phyloP scores from a whole-genome alignment of 1,284 basidiomycete genomes.

The Puccinia horiana region DNA sequence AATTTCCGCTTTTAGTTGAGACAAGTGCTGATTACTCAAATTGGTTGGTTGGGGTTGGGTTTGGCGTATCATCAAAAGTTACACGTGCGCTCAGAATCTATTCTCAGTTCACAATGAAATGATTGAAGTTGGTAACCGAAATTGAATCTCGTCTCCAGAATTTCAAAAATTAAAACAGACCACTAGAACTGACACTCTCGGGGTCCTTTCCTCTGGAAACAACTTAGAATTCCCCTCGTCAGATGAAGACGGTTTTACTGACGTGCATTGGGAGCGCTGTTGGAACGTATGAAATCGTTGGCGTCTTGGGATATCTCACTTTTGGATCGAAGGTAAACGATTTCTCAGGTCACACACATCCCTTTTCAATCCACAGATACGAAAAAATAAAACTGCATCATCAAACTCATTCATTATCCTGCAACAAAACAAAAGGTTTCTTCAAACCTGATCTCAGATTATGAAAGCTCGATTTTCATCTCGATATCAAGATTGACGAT shows the following conservation, averaged over 20 bases:
- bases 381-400: neutral
- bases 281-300: slow-evolving; percentile 53
- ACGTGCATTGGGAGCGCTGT: slow-evolving; percentile 35
- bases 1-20: neutral
- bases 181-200: too few species aligned
- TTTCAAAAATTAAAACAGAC: neutral
- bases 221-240: slow-evolving; percentile 14
- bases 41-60: neutral
- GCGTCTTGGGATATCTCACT: slow-evolving; percentile 81
- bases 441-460: slow-evolving; percentile 58
- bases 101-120: slow-evolving; percentile 48
- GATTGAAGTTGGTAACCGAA: neutral
- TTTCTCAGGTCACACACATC: neutral
- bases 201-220: neutral
- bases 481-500: slow-evolving; percentile 91
- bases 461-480: slow-evolving; percentile 88
- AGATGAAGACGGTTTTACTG: slow-evolving; percentile 36
- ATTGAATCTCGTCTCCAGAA: neutral
- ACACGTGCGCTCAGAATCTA: slow-evolving; percentile 45
- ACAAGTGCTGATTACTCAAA: neutral
- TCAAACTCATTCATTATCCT: neutral
- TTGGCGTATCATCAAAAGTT: neutral
- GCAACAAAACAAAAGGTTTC: slow-evolving; percentile 21
- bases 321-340: slow-evolving; percentile 73
- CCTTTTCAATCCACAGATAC: neutral